These are phyloP conservation scores for barley (Hordeum vulgare) DNA, from an alignment of 176 grass and related monocot species.

Conservation along the genomic window MorexV3_pseudomolecules_assembly NC_058519.1:589715649-589716148, in stretches of 20 bases:
- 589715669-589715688: neutral
- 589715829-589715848: neutral
- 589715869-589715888: neutral
- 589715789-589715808: constrained; percentile 11
- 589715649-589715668: constrained; percentile 9
- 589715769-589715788: neutral
- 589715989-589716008: constrained; percentile 98
- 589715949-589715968: constrained; percentile 97
- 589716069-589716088: neutral
- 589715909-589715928: constrained; percentile 88
- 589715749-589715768: neutral
- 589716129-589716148: neutral
- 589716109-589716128: neutral
- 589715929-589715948: constrained; percentile 87
- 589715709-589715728: constrained; percentile 2
- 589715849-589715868: neutral
- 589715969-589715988: constrained; percentile 99
- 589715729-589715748: neutral
- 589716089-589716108: neutral
- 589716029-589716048: constrained; percentile 51
- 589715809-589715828: constrained; percentile 10
- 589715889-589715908: constrained; percentile 8
- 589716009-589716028: constrained; percentile 94
- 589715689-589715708: neutral
- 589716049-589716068: constrained; percentile 18